Evolutionary conservation across 768 basidiomycete genomes (phyloP), one percentile per base, ranked within the genome.

Genomic region (Neoboletus brunneissimus): DNA sequence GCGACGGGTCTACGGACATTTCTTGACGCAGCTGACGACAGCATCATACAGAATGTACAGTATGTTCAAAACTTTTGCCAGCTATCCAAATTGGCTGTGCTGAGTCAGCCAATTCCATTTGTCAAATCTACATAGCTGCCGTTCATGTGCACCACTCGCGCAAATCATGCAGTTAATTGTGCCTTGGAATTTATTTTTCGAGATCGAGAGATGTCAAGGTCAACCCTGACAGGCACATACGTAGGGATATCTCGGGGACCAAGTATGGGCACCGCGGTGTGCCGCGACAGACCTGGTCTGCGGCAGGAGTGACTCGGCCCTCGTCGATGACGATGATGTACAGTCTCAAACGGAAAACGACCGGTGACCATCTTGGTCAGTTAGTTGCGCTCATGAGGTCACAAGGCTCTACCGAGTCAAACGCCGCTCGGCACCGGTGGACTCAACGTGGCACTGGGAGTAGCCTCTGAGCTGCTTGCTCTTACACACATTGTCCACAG

Each of bases 21-120:
- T 51, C 51, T 67, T 22, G 66, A 65, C n/a, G 56, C 52, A n/a
- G 59, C 55, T 7, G 66, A 62, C 50, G 59, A 62, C 32, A 70
- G 44, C 72, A 71, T 71, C 1, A 13, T 49, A 40, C 29, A 15
- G 15, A 34, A 31, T 42, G 43, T 6, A 27, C 27, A 27, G 27
- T 27, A 5, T 12, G 51, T 40, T 18, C 40, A 34, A 54, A 56
- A 61, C 49, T 40, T 42, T 35, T 29, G n/a, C 27, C 11, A 31
- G 20, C 20, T 12, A 31, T 31, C 32, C 34, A 25, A 25, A 34
- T 40, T 37, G 20, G 22, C 31, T 22, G 16, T 55, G 65, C 60
- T 58, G 56, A 60, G 54, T 66, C 63, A 61, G 59, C 49, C 0
- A n/a, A 7, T 41, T 25, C 42, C 55, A 18, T 29, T 29, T 29